phyloP scores from a whole-genome alignment of 108 stramenopile genomes.

The Discostella stelligeroides region DNA sequence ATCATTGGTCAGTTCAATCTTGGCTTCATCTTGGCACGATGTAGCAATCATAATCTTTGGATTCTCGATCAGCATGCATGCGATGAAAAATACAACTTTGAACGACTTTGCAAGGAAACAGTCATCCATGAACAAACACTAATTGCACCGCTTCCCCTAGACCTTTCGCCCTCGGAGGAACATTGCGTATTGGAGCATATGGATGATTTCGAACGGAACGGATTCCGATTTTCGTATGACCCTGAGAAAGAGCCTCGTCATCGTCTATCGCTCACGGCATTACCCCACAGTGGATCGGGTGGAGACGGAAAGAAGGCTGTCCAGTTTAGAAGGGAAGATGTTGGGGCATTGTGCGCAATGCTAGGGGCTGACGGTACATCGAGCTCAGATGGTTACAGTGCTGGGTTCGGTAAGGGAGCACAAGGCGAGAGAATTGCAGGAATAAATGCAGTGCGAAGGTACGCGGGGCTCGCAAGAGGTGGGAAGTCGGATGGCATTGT shows the following conservation, averaged over 20 bases:
- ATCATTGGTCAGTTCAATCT: conserved; percentile 96
- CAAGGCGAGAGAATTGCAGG: conserved; percentile 77
- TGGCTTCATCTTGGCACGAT: conserved; percentile 89
- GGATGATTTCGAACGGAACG: conserved; percentile 90
- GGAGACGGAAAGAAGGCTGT: conserved; percentile 87
- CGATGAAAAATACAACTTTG: conserved; percentile 87
- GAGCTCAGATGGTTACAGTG: conserved; percentile 50
- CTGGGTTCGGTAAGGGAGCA: conserved; percentile 73
- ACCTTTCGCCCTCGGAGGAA: conserved; percentile 88
- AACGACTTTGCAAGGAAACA: conserved; percentile 67
- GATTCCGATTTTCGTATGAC: conserved; percentile 87
- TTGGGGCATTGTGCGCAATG: conserved; percentile 87
- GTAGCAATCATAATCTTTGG: conserved; percentile 86
- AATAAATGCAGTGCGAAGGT: conserved; percentile 84
- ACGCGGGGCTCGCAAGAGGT: conserved; percentile 54
- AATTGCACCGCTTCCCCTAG: conserved; percentile 81
- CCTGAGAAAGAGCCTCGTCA: conserved; percentile 75
- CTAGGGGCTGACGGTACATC: conserved; percentile 69
- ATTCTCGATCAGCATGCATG: conserved; percentile 97
- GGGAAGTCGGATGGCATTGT: conserved; percentile 16
- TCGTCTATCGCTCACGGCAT: conserved; percentile 82
- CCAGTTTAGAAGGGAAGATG: conserved; percentile 94
- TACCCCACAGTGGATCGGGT: conserved; percentile 89
- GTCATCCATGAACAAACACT: conserved; percentile 84
- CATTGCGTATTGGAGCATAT: conserved; percentile 88